Evolutionary conservation across 805 yeast species (phyloP).

Genomic region (Blastobotrys attinorum): DNA sequence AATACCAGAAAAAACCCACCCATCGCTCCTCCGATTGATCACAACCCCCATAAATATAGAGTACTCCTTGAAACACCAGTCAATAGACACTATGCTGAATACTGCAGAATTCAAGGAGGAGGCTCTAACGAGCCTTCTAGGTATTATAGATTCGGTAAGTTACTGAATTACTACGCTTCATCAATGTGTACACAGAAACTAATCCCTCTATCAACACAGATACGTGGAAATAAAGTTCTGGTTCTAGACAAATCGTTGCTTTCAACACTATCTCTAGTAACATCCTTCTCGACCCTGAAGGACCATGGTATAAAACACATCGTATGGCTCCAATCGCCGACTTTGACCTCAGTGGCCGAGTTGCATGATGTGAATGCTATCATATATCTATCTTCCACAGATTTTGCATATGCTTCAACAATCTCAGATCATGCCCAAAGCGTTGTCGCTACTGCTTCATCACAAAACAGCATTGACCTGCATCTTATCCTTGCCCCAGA

Average conservation of each 20-base stretch:
- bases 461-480: slow-evolving; percentile 17
- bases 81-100: slow-evolving; percentile 8
- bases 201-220: slow-evolving; percentile 5
- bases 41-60: too few species aligned
- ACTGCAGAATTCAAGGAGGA: slow-evolving; percentile 11
- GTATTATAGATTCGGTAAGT: slow-evolving; percentile 23
- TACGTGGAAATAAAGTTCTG: slow-evolving; percentile 26
- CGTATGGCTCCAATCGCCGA: slow-evolving; percentile 36
- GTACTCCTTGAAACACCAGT: background rate
- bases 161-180: too few species aligned
- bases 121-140: slow-evolving; percentile 19
- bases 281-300: slow-evolving; percentile 48
- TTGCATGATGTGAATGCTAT: slow-evolving; percentile 1
- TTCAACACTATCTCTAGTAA: slow-evolving; percentile 42
- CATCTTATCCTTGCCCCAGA: slow-evolving; percentile 23
- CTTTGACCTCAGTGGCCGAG: slow-evolving; percentile 7
- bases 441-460: slow-evolving; percentile 3
- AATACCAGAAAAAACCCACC: too few species aligned
- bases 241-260: slow-evolving; percentile 42
- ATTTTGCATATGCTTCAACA: slow-evolving; percentile 8
- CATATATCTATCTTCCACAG: slow-evolving; percentile 6
- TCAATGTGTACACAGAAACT: too few species aligned
- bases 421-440: slow-evolving; percentile 17
- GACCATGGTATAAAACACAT: slow-evolving; percentile 42
- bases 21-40: too few species aligned